A percentile compares a stretch with the other conserved stretches of the same genome.
Conservation (phyloP, 208 protist species). For the Trypanosoma mega region DNA sequence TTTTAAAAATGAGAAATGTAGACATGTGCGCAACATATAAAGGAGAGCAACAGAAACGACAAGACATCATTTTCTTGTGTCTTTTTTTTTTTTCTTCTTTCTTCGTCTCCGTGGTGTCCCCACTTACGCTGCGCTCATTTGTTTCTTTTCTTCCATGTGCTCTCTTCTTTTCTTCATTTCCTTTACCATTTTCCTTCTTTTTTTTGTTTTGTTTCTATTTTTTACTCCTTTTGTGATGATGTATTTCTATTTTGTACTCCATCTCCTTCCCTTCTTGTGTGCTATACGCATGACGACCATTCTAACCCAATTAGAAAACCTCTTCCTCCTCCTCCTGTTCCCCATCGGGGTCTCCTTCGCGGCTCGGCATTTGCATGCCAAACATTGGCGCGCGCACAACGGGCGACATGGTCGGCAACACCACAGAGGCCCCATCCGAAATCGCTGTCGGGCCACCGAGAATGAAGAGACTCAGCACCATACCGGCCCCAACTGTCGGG, state of each 20-base stretch:
- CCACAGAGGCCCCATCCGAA: conserved; percentile 44
- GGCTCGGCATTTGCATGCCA: conserved; percentile 31
- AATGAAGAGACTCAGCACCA: conserved; percentile 71
- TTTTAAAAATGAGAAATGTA: too few relatives aligned
- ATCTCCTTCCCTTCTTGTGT: background rate
- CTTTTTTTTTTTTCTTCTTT: background rate
- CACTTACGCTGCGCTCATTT: background rate
- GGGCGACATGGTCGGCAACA: conserved; percentile 48
- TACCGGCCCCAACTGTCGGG: conserved; percentile 68
- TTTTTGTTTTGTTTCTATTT: conserved; percentile 1
- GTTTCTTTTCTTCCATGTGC: background rate
- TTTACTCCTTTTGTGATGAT: background rate
- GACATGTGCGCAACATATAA: too few relatives aligned
- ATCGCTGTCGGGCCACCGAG: conserved; percentile 66
- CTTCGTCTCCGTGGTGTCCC: background rate
- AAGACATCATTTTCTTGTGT: background rate
- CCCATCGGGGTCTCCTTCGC: conserved; percentile 33
- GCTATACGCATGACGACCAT: too few relatives aligned
- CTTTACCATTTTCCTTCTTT: background rate
- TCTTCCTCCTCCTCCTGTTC: conserved; percentile 51
- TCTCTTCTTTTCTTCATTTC: background rate
- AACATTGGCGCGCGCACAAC: conserved; percentile 59
- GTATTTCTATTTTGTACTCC: background rate
- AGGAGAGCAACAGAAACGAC: too few relatives aligned
- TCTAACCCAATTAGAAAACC: conserved; percentile 30